Base-by-base conservation (phyloP, 768 basidiomycete genomes). In the Amanita jacksonii region DNA sequence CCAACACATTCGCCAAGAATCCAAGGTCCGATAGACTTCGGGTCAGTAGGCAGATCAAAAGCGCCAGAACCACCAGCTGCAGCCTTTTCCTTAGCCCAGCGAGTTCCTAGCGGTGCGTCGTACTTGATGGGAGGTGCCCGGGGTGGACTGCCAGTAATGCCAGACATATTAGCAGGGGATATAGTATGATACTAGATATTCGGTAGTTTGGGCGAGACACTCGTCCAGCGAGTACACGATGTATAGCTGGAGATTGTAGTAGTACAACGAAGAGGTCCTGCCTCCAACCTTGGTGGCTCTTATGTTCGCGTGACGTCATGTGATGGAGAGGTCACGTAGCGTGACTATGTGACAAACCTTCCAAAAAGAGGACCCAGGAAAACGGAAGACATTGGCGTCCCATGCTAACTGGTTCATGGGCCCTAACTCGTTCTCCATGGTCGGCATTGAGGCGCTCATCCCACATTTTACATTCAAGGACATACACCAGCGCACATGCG, bases 1-100 rank as follows among this genome's bases (percentile, higher is more conserved):
- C 92, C 92, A 44, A 96, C 81, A 52, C 89, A 93, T 61, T 89
- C 86, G 45, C 92, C 92, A 6, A 96, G 77, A 52, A 89, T 72
- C 92, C 92, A 96, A 2, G 89, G 89, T 8, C 92, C 92, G 35
- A 96, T 82, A 48, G 67, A 71, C 58, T 79, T 85, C 8, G 91
- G 90, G 62, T 94, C 91, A 43, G 85, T 78, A 0, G 84, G 81
- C 30, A 81, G 74, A 52, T 91, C 88, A 55, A 88, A 89, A 18
- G 84, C 81, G 32, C 71, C 69, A 40, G 70, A 64, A 12, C 77
- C 76, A 37, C 77, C 82, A 35, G 88, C 85, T 46, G 85, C 83
- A 41, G 83, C 87, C 61, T 80, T 84, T 69, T 91, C 88, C 61
- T 81, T 87, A 53, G 77, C 80, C 87, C 86, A 90, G 59, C 86